A percentile compares a stretch with the other conserved stretches of the same genome.
These are phyloP conservation scores for Anthracocystis setariae DNA, from an alignment of 1,284 basidiomycete genomes.

Conservation along the genomic window DNA sequence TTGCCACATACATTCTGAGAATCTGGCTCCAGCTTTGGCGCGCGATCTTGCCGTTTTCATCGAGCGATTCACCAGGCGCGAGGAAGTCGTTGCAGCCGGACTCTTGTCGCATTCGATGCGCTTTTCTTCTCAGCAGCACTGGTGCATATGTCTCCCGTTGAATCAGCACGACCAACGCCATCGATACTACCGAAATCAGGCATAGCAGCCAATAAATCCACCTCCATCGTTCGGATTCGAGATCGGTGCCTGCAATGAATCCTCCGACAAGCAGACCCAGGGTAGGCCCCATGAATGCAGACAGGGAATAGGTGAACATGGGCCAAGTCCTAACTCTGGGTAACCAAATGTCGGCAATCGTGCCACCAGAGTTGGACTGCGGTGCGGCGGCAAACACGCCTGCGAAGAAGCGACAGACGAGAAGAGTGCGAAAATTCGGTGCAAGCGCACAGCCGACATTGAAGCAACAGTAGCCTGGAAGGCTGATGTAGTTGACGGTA, in stretches of 20 bases:
- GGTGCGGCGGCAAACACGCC: conserved; percentile 51
- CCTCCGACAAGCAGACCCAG: conserved; percentile 35
- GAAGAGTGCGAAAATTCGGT: conserved; percentile 37
- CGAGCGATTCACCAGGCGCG: conserved; percentile 21
- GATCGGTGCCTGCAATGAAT: conserved; percentile 23
- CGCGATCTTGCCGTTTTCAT: conserved; percentile 16
- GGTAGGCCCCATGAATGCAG: conserved; percentile 44
- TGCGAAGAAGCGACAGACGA: conserved; percentile 48
- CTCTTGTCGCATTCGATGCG: conserved; percentile 8
- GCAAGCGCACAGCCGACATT: conserved; percentile 50
- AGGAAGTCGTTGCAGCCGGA: conserved; percentile 20
- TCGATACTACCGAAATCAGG: conserved; percentile 28
- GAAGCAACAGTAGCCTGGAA: conserved; percentile 45
- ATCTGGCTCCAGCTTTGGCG: conserved; percentile 24
- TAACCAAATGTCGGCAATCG: conserved; percentile 39
- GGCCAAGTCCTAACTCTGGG: conserved; percentile 37
- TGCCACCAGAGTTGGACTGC: conserved; percentile 39
- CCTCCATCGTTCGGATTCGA: conserved; percentile 26
- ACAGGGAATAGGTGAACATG: conserved; percentile 48
- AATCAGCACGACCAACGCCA: conserved; percentile 20
- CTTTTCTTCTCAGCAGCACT: conserved; percentile 39
- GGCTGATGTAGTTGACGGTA: conserved; percentile 47
- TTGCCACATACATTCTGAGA: conserved; percentile 27
- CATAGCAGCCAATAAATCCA: conserved; percentile 49
- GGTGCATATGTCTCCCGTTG: conserved; percentile 48